phyloP scores from a whole-genome alignment of 371 early-diverging fungal genomes.

The Haplosporangium sp. region DNA sequence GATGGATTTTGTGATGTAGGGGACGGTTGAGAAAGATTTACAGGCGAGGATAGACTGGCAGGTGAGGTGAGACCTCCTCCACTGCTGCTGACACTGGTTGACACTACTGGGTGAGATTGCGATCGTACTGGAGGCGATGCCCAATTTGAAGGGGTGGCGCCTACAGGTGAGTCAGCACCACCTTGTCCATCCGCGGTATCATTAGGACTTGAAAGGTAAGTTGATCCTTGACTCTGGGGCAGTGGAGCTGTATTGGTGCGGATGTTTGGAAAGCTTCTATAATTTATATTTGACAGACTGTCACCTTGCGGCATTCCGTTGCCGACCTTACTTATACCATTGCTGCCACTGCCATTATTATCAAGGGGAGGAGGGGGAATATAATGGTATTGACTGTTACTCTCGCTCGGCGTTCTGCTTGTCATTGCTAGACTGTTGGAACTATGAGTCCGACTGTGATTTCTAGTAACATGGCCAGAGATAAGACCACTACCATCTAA shows the following conservation, averaged over 20 bases:
- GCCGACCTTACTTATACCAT: background rate
- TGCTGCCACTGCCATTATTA: slow-evolving; percentile 2
- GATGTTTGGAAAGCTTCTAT: slow-evolving; percentile 6
- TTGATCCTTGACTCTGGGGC: slow-evolving; percentile 41
- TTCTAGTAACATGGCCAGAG: slow-evolving; percentile 8
- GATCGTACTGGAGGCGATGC: slow-evolving; percentile 35
- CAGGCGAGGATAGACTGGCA: slow-evolving; percentile 36
- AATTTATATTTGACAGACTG: background rate
- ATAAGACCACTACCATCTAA: slow-evolving; percentile 10
- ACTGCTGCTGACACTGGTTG: slow-evolving; percentile 36
- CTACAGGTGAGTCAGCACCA: slow-evolving; percentile 29
- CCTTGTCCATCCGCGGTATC: slow-evolving; percentile 25
- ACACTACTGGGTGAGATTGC: slow-evolving; percentile 25
- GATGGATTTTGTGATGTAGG: slow-evolving; percentile 21
- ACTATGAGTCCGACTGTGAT: slow-evolving; percentile 31
- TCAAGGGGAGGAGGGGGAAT: slow-evolving; percentile 11
- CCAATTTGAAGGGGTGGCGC: slow-evolving; percentile 29
- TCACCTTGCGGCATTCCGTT: slow-evolving; percentile 1
- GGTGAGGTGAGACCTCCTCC: slow-evolving; percentile 35
- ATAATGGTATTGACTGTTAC: slow-evolving; percentile 22
- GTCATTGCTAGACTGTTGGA: slow-evolving; percentile 35
- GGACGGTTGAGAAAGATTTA: slow-evolving; percentile 22
- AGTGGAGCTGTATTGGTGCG: slow-evolving; percentile 20
- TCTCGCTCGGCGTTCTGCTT: slow-evolving; percentile 38
- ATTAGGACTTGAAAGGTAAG: slow-evolving; percentile 37